phyloP scores from a whole-genome alignment of 1,139 yeast genomes.

The Blastobotrys elegans region DNA sequence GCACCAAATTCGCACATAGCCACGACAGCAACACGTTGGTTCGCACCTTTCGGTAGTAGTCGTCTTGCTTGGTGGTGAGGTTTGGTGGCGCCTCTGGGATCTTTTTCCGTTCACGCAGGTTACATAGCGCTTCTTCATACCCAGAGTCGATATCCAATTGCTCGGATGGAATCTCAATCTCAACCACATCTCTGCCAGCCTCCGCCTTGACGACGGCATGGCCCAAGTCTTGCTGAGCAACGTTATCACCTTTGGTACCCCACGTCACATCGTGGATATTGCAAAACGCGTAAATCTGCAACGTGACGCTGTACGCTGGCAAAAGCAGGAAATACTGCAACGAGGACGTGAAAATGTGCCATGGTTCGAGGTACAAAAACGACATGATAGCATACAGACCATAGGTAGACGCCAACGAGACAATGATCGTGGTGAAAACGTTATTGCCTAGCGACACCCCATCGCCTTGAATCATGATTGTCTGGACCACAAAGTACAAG shows the following conservation, averaged over 20 bases:
- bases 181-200: slow-evolving; percentile 56
- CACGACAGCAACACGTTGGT: slow-evolving; percentile 90
- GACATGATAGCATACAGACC: slow-evolving; percentile 81
- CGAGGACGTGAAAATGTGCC: slow-evolving; percentile 87
- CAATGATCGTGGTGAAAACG: slow-evolving; percentile 69
- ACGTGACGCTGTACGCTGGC: slow-evolving; percentile 87
- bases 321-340: slow-evolving; percentile 79
- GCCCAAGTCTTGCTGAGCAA: slow-evolving; percentile 60
- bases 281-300: slow-evolving; percentile 91
- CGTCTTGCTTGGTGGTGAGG: slow-evolving; percentile 61
- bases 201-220: slow-evolving; percentile 55
- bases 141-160: slow-evolving; percentile 88
- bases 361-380: slow-evolving; percentile 79
- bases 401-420: slow-evolving; percentile 79
- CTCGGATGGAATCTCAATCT: slow-evolving; percentile 84
- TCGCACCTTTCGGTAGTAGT: slow-evolving; percentile 90
- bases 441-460: slow-evolving; percentile 39
- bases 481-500: slow-evolving; percentile 63
- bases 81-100: slow-evolving; percentile 47
- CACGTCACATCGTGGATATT: slow-evolving; percentile 95
- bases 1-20: slow-evolving; percentile 74
- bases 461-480: slow-evolving; percentile 41
- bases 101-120: slow-evolving; percentile 66
- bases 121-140: slow-evolving; percentile 70
- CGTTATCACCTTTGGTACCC: slow-evolving; percentile 95